These are phyloP conservation scores for Ganoderma resinaceum DNA, from an alignment of 1,284 basidiomycete species.

Conservation along the genomic window DNA sequence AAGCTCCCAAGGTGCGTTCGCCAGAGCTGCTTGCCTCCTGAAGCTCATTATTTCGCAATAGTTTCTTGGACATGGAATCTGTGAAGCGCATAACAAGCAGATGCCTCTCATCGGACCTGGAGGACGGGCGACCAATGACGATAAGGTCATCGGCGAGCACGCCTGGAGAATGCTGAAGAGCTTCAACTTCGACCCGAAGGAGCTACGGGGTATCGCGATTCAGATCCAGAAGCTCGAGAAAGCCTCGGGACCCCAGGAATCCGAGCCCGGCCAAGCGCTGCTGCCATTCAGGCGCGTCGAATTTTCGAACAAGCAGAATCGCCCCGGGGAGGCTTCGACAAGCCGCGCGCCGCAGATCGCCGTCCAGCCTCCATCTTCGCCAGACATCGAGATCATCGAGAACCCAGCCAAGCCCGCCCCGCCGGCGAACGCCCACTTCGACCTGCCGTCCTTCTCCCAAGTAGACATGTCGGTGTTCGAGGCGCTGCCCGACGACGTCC, in stretches of 20 bases:
- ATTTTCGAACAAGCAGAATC: conserved; percentile 20
- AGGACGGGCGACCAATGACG: conserved; percentile 78
- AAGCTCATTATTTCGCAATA: conserved; percentile 38
- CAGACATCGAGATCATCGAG: conserved; percentile 32
- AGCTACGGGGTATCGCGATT: conserved; percentile 93
- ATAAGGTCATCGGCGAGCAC: conserved; percentile 75
- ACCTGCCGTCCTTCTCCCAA: conserved; percentile 76
- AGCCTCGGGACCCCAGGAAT: conserved; percentile 30
- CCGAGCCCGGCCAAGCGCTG: conserved; percentile 56
- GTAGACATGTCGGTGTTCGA: conserved; percentile 76
- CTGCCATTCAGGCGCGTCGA: conserved; percentile 57
- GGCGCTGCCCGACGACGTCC: conserved; percentile 75
- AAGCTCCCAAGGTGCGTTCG: conserved; percentile 84
- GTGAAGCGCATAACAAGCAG: conserved; percentile 85
- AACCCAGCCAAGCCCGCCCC: conserved; percentile 16
- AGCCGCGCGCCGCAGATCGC: conserved; percentile 36
- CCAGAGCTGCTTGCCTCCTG: neutral
- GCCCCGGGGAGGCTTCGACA: conserved; percentile 19
- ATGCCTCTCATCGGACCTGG: conserved; percentile 61
- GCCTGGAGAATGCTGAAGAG: conserved; percentile 80
- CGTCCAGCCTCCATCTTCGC: conserved; percentile 44
- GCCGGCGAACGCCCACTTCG: conserved; percentile 32
- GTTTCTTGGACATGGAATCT: conserved; percentile 94
- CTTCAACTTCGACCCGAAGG: conserved; percentile 82
- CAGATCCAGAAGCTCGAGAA: conserved; percentile 91